Evolutionary conservation across 225 moss, liverwort and hornwort genomes (phyloP).

Genomic region (Ulota crispa): DNA sequence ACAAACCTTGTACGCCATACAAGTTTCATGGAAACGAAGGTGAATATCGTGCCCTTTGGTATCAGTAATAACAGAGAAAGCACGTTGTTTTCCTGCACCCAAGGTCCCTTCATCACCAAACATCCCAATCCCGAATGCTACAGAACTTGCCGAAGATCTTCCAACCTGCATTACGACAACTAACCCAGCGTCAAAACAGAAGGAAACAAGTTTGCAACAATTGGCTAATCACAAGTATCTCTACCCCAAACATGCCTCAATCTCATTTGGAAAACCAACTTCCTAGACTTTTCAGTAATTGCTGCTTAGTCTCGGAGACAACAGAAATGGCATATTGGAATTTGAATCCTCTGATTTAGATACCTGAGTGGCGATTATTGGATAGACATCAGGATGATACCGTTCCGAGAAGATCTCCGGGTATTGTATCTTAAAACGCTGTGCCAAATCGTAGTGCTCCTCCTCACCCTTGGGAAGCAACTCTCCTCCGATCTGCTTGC

Average conservation of each 20-base stretch:
- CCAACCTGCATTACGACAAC: slow-evolving; percentile 46
- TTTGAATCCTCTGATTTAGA: neutral
- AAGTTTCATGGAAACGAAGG: slow-evolving; percentile 93
- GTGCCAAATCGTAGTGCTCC: slow-evolving; percentile 70
- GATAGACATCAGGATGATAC: slow-evolving; percentile 75
- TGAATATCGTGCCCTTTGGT: slow-evolving; percentile 64
- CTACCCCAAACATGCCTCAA: neutral
- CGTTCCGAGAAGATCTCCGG: slow-evolving; percentile 65
- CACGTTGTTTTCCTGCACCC: slow-evolving; percentile 67
- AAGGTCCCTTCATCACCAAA: slow-evolving; percentile 64
- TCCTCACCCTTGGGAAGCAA: slow-evolving; percentile 70
- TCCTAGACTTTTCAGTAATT: neutral
- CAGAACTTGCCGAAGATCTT: slow-evolving; percentile 79
- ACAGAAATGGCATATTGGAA: neutral
- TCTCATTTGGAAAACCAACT: neutral
- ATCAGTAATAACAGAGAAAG: slow-evolving; percentile 84
- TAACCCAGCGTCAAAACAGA: neutral
- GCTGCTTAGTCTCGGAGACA: neutral
- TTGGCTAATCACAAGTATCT: neutral
- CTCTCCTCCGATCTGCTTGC: slow-evolving; percentile 65
- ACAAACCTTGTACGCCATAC: slow-evolving; percentile 80
- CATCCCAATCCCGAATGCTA: slow-evolving; percentile 89
- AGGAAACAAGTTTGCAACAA: neutral
- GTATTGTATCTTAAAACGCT: slow-evolving; percentile 52
- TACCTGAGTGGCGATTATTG: slow-evolving; percentile 86